A percentile compares a stretch with the other conserved stretches of the same genome.
Conservation (phyloP, 2,329 filamentous ascomycete species). For the Hypoxylon sp. region DNA sequence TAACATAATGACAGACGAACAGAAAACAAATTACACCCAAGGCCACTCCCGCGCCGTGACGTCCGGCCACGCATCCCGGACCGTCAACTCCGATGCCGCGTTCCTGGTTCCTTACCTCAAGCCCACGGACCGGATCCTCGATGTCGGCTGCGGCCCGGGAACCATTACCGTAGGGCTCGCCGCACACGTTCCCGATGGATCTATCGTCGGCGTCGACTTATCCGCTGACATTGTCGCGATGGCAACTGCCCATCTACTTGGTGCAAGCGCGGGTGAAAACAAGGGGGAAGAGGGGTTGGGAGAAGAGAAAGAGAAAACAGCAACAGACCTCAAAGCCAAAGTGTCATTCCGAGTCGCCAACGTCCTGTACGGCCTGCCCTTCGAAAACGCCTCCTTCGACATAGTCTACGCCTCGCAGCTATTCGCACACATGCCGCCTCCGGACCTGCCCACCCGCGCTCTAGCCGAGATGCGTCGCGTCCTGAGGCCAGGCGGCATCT, state of each 20-base stretch:
- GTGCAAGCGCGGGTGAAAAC: no score
- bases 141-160: not conserved
- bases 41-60: not conserved
- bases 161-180: not conserved
- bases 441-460: not conserved
- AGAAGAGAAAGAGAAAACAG: not conserved
- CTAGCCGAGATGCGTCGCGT: not conserved
- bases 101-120: not conserved
- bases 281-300: not conserved
- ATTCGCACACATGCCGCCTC: not conserved
- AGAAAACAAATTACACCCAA: conserved; percentile 1
- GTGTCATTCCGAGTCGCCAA: not conserved
- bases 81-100: conserved; percentile 1
- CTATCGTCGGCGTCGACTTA: not conserved
- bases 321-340: not conserved
- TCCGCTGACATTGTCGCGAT: not conserved
- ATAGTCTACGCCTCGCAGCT: not conserved
- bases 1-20: not conserved
- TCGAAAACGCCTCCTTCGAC: not conserved
- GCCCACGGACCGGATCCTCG: not conserved
- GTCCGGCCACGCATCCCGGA: not conserved
- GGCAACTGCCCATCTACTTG: not conserved
- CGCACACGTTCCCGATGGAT: not conserved
- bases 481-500: not conserved
- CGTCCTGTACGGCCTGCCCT: not conserved